These are phyloP conservation scores for Lizonia empirigonia DNA, from an alignment of 2,329 filamentous ascomycete genomes.

Conservation along the genomic window DNA sequence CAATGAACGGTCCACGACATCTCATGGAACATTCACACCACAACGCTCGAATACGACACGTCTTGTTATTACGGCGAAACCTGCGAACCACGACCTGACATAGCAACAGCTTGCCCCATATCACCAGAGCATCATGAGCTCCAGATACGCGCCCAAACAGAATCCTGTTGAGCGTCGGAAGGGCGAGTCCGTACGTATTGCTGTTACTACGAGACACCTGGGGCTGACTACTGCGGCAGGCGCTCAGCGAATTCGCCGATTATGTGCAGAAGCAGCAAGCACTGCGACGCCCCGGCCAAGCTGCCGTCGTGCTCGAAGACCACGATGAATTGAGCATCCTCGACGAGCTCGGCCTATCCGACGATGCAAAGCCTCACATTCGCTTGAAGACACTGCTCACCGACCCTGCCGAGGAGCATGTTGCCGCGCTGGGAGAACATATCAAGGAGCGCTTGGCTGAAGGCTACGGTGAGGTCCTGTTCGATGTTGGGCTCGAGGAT, in stretches of 20 bases:
- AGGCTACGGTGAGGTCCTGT: constrained; percentile 85
- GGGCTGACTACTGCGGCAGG: constrained; percentile 53
- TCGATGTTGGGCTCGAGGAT: constrained; percentile 91
- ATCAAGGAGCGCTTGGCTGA: constrained; percentile 74
- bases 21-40: constrained; percentile 42
- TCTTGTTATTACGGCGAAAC: constrained; percentile 34
- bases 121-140: constrained; percentile 35
- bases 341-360: constrained; percentile 75
- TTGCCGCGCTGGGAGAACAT: constrained; percentile 67
- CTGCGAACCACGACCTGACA: constrained; percentile 29
- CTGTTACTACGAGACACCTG: neutral
- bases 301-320: constrained; percentile 59
- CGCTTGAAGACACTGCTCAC: constrained; percentile 79
- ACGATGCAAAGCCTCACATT: constrained; percentile 66
- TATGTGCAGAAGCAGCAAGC: constrained; percentile 95
- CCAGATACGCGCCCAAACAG: constrained; percentile 58
- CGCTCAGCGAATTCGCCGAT: constrained; percentile 94
- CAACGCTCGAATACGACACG: constrained; percentile 27
- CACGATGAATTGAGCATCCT: constrained; percentile 91
- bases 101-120: constrained; percentile 14
- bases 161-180: constrained; percentile 79
- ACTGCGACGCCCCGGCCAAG: constrained; percentile 58
- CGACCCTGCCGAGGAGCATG: constrained; percentile 59
- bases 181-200: constrained; percentile 74
- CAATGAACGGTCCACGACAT: constrained; percentile 39